These are phyloP conservation scores for Vigna unguiculata DNA, from an alignment of 306 rosid genomes.

Conservation along the genomic window DNA sequence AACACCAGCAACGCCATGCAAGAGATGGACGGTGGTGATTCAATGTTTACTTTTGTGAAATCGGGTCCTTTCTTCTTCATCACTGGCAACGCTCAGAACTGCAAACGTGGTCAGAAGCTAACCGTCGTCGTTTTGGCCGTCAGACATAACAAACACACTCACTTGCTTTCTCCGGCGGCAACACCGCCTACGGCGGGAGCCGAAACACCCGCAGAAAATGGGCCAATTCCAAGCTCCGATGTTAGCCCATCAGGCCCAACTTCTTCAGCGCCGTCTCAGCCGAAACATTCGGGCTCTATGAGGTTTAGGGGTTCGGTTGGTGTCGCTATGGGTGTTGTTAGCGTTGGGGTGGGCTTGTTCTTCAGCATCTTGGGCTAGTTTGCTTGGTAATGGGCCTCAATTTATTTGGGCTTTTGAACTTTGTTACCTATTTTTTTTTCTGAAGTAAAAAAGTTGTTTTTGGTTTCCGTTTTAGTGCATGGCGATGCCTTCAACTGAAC, in stretches of 20 bases:
- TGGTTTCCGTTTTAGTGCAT: too few species aligned
- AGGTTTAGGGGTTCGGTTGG: conserved; percentile 14
- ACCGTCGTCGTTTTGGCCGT: conserved; percentile 56
- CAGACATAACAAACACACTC: background rate
- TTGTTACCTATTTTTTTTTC: background rate
- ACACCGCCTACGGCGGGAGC: background rate
- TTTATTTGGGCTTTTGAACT: background rate
- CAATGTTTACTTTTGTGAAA: conserved; percentile 49
- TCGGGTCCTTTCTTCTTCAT: conserved; percentile 77
- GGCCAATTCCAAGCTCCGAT: background rate
- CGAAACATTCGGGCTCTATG: conserved; percentile 25
- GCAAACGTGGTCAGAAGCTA: conserved; percentile 64
- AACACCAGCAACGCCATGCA: conserved; percentile 47
- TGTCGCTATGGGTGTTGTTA: conserved; percentile 22
- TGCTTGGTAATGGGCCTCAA: background rate
- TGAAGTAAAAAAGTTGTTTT: too few species aligned
- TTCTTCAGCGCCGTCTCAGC: conserved; percentile 41
- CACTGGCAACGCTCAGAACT: conserved; percentile 47
- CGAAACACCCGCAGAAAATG: background rate
- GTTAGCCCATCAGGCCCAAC: background rate
- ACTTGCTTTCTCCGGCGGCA: background rate
- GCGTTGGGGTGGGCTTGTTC: conserved; percentile 37
- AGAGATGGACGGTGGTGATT: conserved; percentile 55
- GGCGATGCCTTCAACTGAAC: too few species aligned
- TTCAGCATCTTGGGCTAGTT: conserved; percentile 23